phyloP scores from a whole-genome alignment of 139 green algal genomes.

The Tetradesmus obliquus region DNA sequence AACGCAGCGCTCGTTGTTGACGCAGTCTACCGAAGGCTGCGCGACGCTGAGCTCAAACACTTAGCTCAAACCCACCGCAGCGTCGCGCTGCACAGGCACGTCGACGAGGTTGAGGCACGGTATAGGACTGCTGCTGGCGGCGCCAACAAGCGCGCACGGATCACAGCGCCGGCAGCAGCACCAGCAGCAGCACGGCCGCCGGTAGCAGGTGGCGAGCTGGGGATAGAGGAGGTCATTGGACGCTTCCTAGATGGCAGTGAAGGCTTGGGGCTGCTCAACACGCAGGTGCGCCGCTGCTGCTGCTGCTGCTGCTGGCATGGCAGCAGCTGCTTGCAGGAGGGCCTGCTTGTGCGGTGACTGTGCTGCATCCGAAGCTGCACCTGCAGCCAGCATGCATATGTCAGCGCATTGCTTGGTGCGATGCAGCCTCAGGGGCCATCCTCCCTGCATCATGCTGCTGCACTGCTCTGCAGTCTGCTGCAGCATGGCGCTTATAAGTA shows the following conservation, averaged over 20 bases:
- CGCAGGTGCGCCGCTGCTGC: slow-evolving; percentile 57
- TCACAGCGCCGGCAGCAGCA: not conserved
- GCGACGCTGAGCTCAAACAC: not conserved
- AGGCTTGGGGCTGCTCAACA: not conserved
- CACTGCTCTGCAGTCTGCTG: no score
- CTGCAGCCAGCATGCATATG: no score
- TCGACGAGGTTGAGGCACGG: not conserved
- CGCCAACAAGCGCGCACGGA: not conserved
- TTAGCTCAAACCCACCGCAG: not conserved
- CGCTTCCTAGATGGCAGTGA: not conserved
- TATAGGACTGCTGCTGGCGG: not conserved
- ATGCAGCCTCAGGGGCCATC: no score
- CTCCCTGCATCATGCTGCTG: no score
- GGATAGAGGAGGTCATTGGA: not conserved
- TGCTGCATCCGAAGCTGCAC: no score
- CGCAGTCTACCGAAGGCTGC: not conserved
- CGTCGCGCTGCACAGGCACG: not conserved
- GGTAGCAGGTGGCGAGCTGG: not conserved
- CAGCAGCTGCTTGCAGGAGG: no score
- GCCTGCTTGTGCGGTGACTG: no score
- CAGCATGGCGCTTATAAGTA: no score
- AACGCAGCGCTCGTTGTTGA: slow-evolving; percentile 3
- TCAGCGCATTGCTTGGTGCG: no score
- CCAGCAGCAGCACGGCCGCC: not conserved
- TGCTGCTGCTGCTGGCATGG: not conserved